Percentiles rank a stretch among this genome's conserved stretches.
phyloP scores from a whole-genome alignment of 306 rosid species.

The Castanea crenata region DNA sequence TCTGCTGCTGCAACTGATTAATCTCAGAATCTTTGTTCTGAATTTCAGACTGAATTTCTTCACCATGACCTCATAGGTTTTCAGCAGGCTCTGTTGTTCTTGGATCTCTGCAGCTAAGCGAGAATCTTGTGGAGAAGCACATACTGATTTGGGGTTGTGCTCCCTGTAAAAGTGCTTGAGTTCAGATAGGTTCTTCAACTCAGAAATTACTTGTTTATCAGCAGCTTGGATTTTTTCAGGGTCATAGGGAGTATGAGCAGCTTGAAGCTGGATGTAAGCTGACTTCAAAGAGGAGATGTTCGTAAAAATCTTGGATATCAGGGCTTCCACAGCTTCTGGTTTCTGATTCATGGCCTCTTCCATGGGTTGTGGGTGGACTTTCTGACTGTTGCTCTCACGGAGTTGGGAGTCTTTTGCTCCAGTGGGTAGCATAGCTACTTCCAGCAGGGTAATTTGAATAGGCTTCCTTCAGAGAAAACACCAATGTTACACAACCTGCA shows the following conservation, averaged over 20 bases:
- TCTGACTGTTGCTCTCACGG: conserved; percentile 90
- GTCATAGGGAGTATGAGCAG: conserved; percentile 98
- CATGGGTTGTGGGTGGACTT: conserved; percentile 99
- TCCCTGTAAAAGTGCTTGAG: conserved; percentile 97
- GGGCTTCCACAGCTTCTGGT: conserved; percentile 85
- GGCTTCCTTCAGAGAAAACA: conserved; percentile 48
- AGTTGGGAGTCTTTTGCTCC: conserved; percentile 85
- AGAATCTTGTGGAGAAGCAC: conserved; percentile 91
- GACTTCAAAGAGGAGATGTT: conserved; percentile 88
- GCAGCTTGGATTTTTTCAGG: conserved; percentile 95
- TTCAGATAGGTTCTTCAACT: conserved; percentile 90
- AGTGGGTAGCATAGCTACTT: conserved; percentile 90
- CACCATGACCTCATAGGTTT: conserved; percentile 99
- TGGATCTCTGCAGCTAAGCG: conserved; percentile 99
- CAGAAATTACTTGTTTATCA: conserved; percentile 85
- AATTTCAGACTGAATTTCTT: conserved; percentile 98
- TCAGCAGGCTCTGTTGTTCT: conserved; percentile 92
- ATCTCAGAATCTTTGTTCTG: conserved; percentile 97
- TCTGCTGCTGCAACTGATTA: conserved; percentile 81
- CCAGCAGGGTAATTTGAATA: conserved; percentile 44
- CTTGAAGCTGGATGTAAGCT: conserved; percentile 94
- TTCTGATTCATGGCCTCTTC: conserved; percentile 96
- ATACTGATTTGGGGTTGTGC: conserved; percentile 90
- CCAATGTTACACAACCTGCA: conserved; percentile 44
- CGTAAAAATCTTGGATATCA: conserved; percentile 74